These are phyloP conservation scores for Cyberlindnera maritima DNA, from an alignment of 805 yeast genomes.

Conservation along the genomic window DNA sequence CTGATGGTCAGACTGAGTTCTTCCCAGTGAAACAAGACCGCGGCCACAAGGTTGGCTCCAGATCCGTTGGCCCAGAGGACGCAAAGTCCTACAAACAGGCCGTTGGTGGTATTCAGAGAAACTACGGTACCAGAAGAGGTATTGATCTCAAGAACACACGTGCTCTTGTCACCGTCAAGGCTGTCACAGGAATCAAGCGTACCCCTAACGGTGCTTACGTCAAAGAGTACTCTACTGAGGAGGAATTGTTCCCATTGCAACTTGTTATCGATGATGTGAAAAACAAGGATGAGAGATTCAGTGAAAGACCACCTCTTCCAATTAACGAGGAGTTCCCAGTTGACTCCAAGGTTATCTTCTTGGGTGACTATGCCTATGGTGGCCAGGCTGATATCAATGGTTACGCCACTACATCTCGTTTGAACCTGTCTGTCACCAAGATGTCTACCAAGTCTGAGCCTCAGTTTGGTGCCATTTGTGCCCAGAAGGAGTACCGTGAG, in stretches of 20 bases:
- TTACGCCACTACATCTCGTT: slow-evolving; percentile 43
- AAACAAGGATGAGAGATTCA: slow-evolving; percentile 71
- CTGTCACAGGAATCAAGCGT: slow-evolving; percentile 76
- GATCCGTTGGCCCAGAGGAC: slow-evolving; percentile 47
- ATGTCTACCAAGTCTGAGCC: slow-evolving; percentile 54
- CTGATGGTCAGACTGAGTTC: slow-evolving; percentile 52
- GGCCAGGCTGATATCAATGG: slow-evolving; percentile 68
- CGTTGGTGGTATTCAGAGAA: slow-evolving; percentile 36
- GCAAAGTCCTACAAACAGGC: slow-evolving; percentile 43
- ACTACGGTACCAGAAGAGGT: slow-evolving; percentile 57
- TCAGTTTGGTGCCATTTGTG: slow-evolving; percentile 58
- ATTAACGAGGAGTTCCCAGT: slow-evolving; percentile 80
- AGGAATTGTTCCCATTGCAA: slow-evolving; percentile 71
- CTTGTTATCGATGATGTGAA: slow-evolving; percentile 71
- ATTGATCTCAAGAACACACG: slow-evolving; percentile 51
- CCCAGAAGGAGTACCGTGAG: slow-evolving; percentile 50
- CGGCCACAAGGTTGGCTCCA: slow-evolving; percentile 33
- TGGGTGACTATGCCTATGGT: slow-evolving; percentile 89
- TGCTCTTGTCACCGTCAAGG: slow-evolving; percentile 66
- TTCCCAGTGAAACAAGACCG: slow-evolving; percentile 30
- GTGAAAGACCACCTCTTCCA: slow-evolving; percentile 71
- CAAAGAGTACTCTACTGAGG: slow-evolving; percentile 59
- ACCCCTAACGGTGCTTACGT: slow-evolving; percentile 68
- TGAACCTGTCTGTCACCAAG: slow-evolving; percentile 53
- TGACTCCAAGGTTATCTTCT: slow-evolving; percentile 66